Evolutionary conservation across 192 early-diverging fungal species (phyloP).

Genomic region (Thamnidium elegans): DNA sequence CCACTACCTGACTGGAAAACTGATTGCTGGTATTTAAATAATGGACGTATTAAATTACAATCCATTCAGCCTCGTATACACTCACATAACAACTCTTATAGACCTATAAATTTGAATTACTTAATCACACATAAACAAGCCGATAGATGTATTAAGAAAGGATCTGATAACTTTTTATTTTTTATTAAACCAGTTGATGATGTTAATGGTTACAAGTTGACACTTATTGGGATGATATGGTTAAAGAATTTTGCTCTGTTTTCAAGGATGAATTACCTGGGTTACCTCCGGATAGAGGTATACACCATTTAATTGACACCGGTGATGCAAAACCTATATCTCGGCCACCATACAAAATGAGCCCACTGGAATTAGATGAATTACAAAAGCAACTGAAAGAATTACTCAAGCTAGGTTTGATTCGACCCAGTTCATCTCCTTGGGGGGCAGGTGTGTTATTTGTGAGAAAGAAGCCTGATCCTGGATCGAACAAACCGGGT

Average conservation of each 20-base stretch:
- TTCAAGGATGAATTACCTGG: conserved; percentile 26
- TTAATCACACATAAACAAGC: background rate
- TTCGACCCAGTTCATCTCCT: conserved; percentile 14
- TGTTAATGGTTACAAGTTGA: background rate
- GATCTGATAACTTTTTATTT: background rate
- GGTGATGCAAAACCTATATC: conserved; percentile 18
- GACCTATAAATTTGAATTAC: background rate
- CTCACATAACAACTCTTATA: background rate
- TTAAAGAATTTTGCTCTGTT: conserved; percentile 22
- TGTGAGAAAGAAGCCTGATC: conserved; percentile 43
- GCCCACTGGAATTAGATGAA: conserved; percentile 10
- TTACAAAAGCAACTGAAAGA: conserved; percentile 13
- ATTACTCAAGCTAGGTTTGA: conserved; percentile 6
- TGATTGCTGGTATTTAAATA: background rate
- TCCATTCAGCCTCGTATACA: background rate
- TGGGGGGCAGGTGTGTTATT: conserved; percentile 20
- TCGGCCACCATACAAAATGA: conserved; percentile 27
- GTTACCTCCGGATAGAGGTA: conserved; percentile 23
- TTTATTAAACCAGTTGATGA: background rate
- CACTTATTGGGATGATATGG: background rate
- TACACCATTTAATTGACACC: conserved; percentile 23
- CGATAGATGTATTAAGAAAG: background rate
- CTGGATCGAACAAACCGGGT: conserved; percentile 17
- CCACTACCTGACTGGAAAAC: conserved; percentile 2
- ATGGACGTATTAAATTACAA: conserved; percentile 4